Conservation (phyloP, 2,329 filamentous ascomycete genomes). For the Aspergillus hiratsukae region DNA sequence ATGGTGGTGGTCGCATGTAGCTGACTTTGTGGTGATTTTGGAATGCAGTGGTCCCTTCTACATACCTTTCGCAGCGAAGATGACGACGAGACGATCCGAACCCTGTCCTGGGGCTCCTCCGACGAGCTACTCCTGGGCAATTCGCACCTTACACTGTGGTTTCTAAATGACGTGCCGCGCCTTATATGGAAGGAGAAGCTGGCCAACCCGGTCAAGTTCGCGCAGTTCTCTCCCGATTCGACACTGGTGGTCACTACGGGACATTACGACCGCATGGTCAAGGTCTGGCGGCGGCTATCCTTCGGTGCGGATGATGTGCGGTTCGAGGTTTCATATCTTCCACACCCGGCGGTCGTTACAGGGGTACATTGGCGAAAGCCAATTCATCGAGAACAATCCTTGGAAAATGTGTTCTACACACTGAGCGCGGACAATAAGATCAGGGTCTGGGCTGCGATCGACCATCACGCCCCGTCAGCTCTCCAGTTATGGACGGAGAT, state of each 20-base stretch:
- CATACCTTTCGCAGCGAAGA: constrained; percentile 46
- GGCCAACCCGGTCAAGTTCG: constrained; percentile 68
- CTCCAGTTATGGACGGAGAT: constrained; percentile 77
- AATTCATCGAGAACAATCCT: constrained; percentile 68
- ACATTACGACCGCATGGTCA: constrained; percentile 74
- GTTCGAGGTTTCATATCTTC: constrained; percentile 86
- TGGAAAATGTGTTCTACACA: constrained; percentile 86
- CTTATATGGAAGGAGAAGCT: constrained; percentile 69
- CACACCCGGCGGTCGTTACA: constrained; percentile 78
- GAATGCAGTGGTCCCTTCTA: constrained; percentile 54
- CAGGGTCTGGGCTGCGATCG: constrained; percentile 76
- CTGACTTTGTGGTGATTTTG: constrained; percentile 15
- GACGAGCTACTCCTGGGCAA: constrained; percentile 82
- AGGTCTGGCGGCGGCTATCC: constrained; percentile 84
- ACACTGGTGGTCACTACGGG: constrained; percentile 80
- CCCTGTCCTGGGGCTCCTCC: constrained; percentile 79
- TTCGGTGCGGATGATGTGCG: constrained; percentile 78
- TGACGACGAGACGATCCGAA: constrained; percentile 43
- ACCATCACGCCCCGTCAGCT: constrained; percentile 65
- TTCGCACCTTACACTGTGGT: constrained; percentile 66
- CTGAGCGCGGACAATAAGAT: constrained; percentile 76
- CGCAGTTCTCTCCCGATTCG: constrained; percentile 79
- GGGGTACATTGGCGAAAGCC: constrained; percentile 81
- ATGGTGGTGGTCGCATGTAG: not conserved
- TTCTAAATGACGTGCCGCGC: constrained; percentile 42